A percentile compares a stretch with the other conserved stretches of the same genome.
These are phyloP conservation scores for Pythium guiyangense DNA, from an alignment of 352 stramenopile genomes.

Conservation along the genomic window DNA sequence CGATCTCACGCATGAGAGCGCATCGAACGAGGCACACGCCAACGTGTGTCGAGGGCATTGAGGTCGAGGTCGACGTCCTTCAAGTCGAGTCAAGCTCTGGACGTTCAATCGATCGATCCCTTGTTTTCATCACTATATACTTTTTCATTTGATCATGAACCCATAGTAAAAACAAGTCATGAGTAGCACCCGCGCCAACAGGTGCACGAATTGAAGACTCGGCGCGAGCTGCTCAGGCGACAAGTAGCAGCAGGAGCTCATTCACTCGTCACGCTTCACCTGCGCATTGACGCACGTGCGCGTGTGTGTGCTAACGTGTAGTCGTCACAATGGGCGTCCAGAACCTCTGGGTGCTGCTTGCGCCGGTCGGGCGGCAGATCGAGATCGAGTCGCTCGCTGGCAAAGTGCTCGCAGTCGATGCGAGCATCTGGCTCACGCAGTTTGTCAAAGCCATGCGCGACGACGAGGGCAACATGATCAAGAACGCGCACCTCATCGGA, in stretches of 20 bases:
- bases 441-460: constrained; percentile 99
- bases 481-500: constrained; percentile 94
- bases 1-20: too few relatives aligned
- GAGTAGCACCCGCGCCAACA: background rate
- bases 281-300: too few relatives aligned
- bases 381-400: constrained; percentile 97
- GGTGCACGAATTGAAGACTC: too few relatives aligned
- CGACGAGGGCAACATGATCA: constrained; percentile 92
- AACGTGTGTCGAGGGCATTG: too few relatives aligned
- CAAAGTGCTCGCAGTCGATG: constrained; percentile 96
- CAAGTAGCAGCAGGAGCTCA: background rate
- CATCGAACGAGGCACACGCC: too few relatives aligned
- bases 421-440: constrained; percentile 99
- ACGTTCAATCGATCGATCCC: too few relatives aligned
- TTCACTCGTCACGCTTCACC: background rate
- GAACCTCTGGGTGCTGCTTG: constrained; percentile 97
- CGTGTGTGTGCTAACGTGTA: too few relatives aligned
- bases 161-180: background rate
- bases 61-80: too few relatives aligned
- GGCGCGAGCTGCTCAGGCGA: background rate
- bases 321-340: constrained; percentile 97
- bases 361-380: constrained; percentile 94
- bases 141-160: background rate
- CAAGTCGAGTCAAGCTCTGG: too few relatives aligned
- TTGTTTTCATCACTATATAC: background rate